Evolutionary conservation across 2,329 filamentous ascomycete species (phyloP), one percentile per base, ranked within the genome.

Genomic region (Xylariaceae sp.): DNA sequence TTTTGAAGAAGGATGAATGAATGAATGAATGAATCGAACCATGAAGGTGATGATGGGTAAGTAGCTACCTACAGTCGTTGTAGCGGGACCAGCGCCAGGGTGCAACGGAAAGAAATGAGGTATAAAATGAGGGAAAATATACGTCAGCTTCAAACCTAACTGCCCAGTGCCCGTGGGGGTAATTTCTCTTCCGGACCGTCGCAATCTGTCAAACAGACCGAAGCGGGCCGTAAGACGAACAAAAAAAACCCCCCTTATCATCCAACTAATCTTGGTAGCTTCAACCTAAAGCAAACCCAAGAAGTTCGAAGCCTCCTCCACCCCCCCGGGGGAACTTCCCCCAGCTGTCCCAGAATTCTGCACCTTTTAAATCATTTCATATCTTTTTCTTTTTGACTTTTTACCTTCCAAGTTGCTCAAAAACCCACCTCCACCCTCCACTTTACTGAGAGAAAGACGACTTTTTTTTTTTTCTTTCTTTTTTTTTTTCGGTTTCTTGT

Each of bases 271-370:
- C 6, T 40, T n/a, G 35, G 41, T 27, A 27, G 9, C 41, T 27
- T 29, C 43, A 32, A 45, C 43, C 43, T 19, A 45, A 7, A 34
- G 8, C 8, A 8, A 34, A 7, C 35, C 35, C 5, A 37, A 37
- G 35, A 37, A 37, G 19, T 19, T 19, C 19, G 19, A 19, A 19
- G 1, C 19, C 19, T 19, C 19, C 19, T 19, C 19, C 19, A 19
- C 19, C 19, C 19, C 19, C 19, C 19, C 19, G 19, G 19, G 19
- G 19, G 19, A 19, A 19, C 19, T 19, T 8, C 27, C 45, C 45
- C n/a, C 26, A 37, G 45, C 45, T 37, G 45, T 47, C 45, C 45
- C 45, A 47, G 45, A 27, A 47, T 47, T 47, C 45, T 47, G 45
- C 45, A 37, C 45, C 45, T 29, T 34, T 32, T 47, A 32, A 31